Evolutionary conservation across 2,329 filamentous ascomycete species (phyloP), one percentile per base, ranked within the genome.

Genomic region (Lachnellula suecica): DNA sequence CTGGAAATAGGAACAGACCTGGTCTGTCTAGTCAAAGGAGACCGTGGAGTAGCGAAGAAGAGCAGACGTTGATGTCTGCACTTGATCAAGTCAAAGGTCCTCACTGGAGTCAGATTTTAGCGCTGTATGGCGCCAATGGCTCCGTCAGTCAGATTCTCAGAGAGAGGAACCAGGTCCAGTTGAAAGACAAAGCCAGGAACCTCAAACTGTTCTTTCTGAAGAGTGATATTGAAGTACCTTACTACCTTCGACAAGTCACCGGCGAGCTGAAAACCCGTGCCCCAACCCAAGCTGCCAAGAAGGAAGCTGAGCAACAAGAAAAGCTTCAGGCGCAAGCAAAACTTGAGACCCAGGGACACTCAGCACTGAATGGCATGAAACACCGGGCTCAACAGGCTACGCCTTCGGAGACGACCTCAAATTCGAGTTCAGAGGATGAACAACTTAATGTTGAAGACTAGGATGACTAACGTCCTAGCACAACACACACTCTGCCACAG

Each of bases 171-270:
- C 91, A 96, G 66, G 91, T 96, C 0, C 91, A 96, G 67, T 77
- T 96, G 11, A 96, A 96, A 69, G 91, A 96, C 67, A 96, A 96
- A 70, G 91, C 91, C 1, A 79, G 91, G 45, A 96, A 96, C 59
- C 72, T 96, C 44, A 96, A 96, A 69, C 73, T 96, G 0, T 96
- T 94, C 73, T 96, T 96, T 70, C 74, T 96, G 49, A 96, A 96
- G 74, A 93, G 88, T 17, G 90, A 90, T 47, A 91, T 91, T 4
- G 91, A 96, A 64, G 92, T 96, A 68, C 91, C 91, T 0, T 91
- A 89, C 62, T 94, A 94, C 61, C 73, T 96, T 20, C 86, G 92
- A 64, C 89, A 88, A 25, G 91, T 96, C 10, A 96, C 91, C 0
- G 91, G 91, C 3, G 91, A 96, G 70, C 74, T 96, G 34, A 93